Base-by-base conservation (phyloP, 139 green algal genomes). In the Tetraselmis chui region DNA sequence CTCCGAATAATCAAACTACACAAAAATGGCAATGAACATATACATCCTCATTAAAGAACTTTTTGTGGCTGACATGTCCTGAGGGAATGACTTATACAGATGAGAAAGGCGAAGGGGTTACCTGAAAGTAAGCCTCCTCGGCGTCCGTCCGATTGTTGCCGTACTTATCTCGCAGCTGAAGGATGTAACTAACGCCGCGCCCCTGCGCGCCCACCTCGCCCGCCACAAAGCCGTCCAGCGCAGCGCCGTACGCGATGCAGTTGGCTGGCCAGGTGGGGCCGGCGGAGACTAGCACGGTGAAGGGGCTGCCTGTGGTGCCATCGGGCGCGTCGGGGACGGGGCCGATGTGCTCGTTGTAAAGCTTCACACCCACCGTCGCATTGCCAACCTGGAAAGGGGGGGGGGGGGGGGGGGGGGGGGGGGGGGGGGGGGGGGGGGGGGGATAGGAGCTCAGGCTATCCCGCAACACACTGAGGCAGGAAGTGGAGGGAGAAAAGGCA, bases 81-180 rank as follows among this genome's bases (percentile, higher is more conserved):
- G n/a, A n/a, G n/a, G n/a, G n/a, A n/a, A n/a, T n/a, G n/a, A n/a
- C n/a, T n/a, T n/a, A n/a, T n/a, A n/a, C n/a, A n/a, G n/a, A n/a
- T n/a, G n/a, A n/a, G n/a, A n/a, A n/a, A n/a, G n/a, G n/a, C n/a
- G n/a, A n/a, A n/a, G n/a, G n/a, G n/a, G n/a, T n/a, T n/a, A n/a
- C n/a, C 24, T 32, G 31, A 31, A 80, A 80, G n/a, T 80, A 80
- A 2, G 77, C 77, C 2, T 31, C 77, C 22, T 80, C 77, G 2
- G 77, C 77, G 24, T 32, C 77, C 28, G 29, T 80, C 23, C 32
- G 31, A 27, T 80, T 27, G 77, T 80, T 80, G 77, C 77, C 77
- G 22, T 59, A 80, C 77, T 80, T 32, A 31, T 80, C 77, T 2
- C 77, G 77, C 31, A 80, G 77, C 77, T 80, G 77, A 2, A 80